These are phyloP conservation scores for Alloascoidea hylecoeti DNA, from an alignment of 805 yeast genomes.

Conservation along the genomic window DNA sequence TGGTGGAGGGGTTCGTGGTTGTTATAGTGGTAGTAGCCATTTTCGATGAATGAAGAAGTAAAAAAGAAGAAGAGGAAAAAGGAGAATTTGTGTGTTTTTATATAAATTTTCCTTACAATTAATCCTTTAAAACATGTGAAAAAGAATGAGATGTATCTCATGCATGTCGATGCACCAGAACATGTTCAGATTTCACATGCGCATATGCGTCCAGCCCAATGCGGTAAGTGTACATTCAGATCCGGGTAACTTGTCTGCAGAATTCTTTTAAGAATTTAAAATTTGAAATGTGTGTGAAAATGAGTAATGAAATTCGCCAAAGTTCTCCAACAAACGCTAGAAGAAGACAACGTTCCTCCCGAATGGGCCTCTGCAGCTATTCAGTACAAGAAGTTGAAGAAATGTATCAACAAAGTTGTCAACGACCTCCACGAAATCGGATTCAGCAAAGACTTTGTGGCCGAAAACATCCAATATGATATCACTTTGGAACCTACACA, in stretches of 20 bases:
- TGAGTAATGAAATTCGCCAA: conserved; percentile 84
- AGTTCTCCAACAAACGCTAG: conserved; percentile 46
- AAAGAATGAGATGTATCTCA: too few relatives aligned
- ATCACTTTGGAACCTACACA: too few relatives aligned
- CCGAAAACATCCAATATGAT: too few relatives aligned
- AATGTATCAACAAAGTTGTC: conserved; percentile 51
- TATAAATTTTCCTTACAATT: too few relatives aligned
- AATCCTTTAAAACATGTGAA: too few relatives aligned
- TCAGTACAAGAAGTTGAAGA: conserved; percentile 58
- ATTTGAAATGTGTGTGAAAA: too few relatives aligned
- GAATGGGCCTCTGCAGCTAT: conserved; percentile 60
- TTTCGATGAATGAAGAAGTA: neutral
- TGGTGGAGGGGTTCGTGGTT: neutral
- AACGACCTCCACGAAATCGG: conserved; percentile 48
- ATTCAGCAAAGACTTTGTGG: conserved; percentile 34
- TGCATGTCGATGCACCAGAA: too few relatives aligned
- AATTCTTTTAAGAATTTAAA: too few relatives aligned
- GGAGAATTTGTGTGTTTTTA: neutral
- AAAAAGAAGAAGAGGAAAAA: neutral
- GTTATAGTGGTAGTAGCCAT: neutral
- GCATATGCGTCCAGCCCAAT: too few relatives aligned
- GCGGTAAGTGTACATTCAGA: too few relatives aligned
- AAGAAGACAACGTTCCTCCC: conserved; percentile 45
- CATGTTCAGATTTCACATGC: too few relatives aligned
- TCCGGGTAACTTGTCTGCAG: too few relatives aligned